Evolutionary conservation across 371 early-diverging fungal genomes (phyloP), one percentile per base, ranked within the genome.

Genomic region (Lichtheimia hyalospora): DNA sequence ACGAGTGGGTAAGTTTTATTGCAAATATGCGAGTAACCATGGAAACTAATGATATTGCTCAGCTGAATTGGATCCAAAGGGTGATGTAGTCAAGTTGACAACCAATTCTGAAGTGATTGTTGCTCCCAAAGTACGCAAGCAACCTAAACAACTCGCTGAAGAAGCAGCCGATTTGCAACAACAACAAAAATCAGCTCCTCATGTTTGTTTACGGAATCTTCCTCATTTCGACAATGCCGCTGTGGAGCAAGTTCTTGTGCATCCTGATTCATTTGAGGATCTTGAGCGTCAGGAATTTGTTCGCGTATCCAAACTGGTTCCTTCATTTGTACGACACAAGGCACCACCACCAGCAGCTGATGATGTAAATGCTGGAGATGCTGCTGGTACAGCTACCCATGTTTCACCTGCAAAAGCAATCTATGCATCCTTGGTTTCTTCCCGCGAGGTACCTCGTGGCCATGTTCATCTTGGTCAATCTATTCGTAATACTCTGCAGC

Each of bases 81-180:
- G 73, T 14, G 69, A 66, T 2, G 87, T 81, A 63, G 70, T 89
- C 12, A 84, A 82, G 61, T 71, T 94, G 20, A 82, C 81, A 16
- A 82, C 81, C 23, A 81, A 90, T 55, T 69, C 88, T 1, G 92
- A 94, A 70, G 86, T 93, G 46, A 87, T 91, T 67, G 88, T 93
- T 12, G 89, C 90, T 3, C 92, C 93, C n/a, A 90, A 90, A 74
- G 78, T 82, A n/a, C 54, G 62, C 20, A 61, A 69, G 40, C 49
- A 52, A n/a, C 57, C 65, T 2, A 64, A 64, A 54, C 56, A 60
- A n/a, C 57, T 58, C 0, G 56, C 60, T 23, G 61, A 64, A 27
- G 57, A 51, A 0, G 63, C 64, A 3, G 62, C 69, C 25, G 23
- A 52, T 4, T n/a, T 53, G 16, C 18, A 46, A 20, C 50, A 60